Evolutionary conservation across 208 protist genomes (phyloP), one percentile per base, ranked within the genome.

Genomic region (Porcisia hertigi): DNA sequence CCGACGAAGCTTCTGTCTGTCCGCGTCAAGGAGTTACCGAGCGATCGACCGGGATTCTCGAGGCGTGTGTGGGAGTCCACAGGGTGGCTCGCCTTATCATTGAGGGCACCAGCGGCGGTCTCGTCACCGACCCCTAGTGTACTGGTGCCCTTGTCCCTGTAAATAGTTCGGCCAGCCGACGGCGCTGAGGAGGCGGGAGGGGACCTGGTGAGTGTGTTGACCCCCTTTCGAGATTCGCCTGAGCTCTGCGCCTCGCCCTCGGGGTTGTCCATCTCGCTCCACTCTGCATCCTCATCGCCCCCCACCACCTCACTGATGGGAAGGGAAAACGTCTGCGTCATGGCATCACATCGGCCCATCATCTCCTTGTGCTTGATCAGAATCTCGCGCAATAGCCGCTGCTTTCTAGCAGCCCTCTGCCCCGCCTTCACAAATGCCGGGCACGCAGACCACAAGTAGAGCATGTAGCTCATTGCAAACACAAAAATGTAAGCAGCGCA

Each of bases 401-500:
- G 80, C 83, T 88, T 87, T 36, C 71, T 71, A 20, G 83, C 82
- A 62, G 89, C 79, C 62, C 83, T 83, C 77, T 94, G 76, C 14
- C 88, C 91, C 16, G 58, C 52, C 45, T 84, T 85, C 12, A 96
- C 89, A 14, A 93, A 81, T 69, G 85, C 59, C 1, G 88, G 87
- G 14, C 90, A 90, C 3, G 72, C 79, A 45, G 78, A 73, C 88
- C 88, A 94, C 1, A 93, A 66, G 71, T 82, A 88, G 20, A 86
- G 63, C 71, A 76, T 88, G 71, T 76, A 75, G 66, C 86, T 76
- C 34, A 95, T 85, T 59, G 81, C 87, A 65, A 91, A 96, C 30
- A 95, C 79, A 59, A 96, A 95, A 47, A 94, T 94, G 81, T 94
- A 95, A 25, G 90, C 83, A 3, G 83, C 86, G 30, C 84, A 85